Base-by-base conservation (phyloP, 202 grass and related monocot species). In the Brachypodium distachyon region DNA sequence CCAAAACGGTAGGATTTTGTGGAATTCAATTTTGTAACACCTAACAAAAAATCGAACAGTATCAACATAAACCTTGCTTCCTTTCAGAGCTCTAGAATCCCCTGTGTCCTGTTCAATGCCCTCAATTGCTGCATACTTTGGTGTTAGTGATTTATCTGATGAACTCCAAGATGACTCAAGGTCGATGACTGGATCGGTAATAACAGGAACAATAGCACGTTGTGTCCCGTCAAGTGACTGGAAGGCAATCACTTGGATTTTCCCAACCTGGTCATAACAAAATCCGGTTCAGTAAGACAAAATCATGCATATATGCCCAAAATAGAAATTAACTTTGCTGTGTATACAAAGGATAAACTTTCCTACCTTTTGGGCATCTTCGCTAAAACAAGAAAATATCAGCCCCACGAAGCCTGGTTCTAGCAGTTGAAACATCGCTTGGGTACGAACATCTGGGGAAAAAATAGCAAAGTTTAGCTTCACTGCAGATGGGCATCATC, bases 381-480 rank as follows among this genome's bases (percentile, higher is more conserved):
- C 89, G 9, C 86, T 98, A 71, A 90, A 98, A 74, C 96, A 95
- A 70, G 96, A 98, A 90, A 95, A 98, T 67, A 98, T 98, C 5
- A 98, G 37, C 5, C 96, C 96, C 14, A 98, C 83, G 28, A 98
- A 95, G 26, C 96, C 96, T 73, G 80, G 51, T 62, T 98, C 96
- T 6, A 98, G 80, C 62, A 98, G 46, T 61, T 98, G 96, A 85
- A 95, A 98, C 89, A 88, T 92, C 33, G 89, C 91, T 80, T 98
- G 96, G 19, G 91, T 98, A 18, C 96, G 86, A 49, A 95, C 96
- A 92, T 98, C 96, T 98, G 85, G 25, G 87, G 70, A 77, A 85
- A 69, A 71, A 68, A 26, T 46, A 62, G 49, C 49, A 74, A 64
- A 46, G 62, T 54, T 76, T 29, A 54, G 29, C 27, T 19, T 59